These are phyloP conservation scores for Botryotinia calthae DNA, from an alignment of 2,329 filamentous ascomycete species.

Conservation along the genomic window DNA sequence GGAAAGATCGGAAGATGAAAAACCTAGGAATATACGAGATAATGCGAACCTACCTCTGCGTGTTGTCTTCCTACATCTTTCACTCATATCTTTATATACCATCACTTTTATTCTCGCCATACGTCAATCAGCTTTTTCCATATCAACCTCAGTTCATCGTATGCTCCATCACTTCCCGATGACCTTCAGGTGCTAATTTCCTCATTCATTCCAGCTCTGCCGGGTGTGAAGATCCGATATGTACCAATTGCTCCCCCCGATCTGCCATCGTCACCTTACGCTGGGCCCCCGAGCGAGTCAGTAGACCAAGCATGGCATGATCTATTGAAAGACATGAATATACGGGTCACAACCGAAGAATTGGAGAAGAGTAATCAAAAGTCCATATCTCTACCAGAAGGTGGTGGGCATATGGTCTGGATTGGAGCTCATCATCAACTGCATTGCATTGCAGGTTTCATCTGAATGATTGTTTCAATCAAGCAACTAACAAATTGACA, in stretches of 20 bases:
- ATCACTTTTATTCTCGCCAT: background rate
- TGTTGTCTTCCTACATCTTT: background rate
- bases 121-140: background rate
- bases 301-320: constrained; percentile 23
- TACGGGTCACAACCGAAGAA: constrained; percentile 18
- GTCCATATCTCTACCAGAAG: constrained; percentile 13
- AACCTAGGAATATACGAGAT: too few species aligned
- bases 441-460: constrained; percentile 9
- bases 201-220: background rate
- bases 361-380: constrained; percentile 1
- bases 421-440: constrained; percentile 15
- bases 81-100: background rate
- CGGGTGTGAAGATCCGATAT: background rate
- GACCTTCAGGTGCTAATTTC: background rate
- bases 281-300: constrained; percentile 4
- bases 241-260: background rate
- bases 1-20: background rate
- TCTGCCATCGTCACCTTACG: constrained; percentile 13
- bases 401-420: constrained; percentile 13
- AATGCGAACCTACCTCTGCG: background rate
- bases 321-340: constrained; percentile 17
- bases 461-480: background rate
- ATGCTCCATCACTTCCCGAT: background rate
- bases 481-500: background rate
- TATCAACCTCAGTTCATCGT: constrained; percentile 9